These are phyloP conservation scores for Lepidium africanum DNA, from an alignment of 345 rosid genomes.

Conservation along the genomic window DNA sequence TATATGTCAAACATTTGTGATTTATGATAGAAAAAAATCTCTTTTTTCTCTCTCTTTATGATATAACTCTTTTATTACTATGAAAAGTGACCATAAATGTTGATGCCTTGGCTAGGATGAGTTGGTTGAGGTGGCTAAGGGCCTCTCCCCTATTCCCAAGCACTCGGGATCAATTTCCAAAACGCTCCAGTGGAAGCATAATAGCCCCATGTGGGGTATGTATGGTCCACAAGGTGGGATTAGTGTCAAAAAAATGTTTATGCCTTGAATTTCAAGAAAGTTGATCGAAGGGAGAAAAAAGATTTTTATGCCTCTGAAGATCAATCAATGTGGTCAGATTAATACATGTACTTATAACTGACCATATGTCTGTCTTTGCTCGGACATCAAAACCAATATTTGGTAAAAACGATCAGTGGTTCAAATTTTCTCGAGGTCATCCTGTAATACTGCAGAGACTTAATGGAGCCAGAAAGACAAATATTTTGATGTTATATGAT, in stretches of 20 bases:
- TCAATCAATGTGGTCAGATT: not conserved
- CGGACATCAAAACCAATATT: not conserved
- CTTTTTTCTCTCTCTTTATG: not conserved
- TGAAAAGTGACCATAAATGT: not conserved
- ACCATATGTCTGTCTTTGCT: not conserved
- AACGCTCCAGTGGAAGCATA: too few relatives aligned
- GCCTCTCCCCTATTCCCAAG: too few relatives aligned
- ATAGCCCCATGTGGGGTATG: too few relatives aligned
- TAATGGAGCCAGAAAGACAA: not conserved
- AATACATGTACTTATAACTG: not conserved
- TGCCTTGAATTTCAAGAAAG: not conserved
- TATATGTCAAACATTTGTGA: too few relatives aligned
- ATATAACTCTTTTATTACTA: not conserved
- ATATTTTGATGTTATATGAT: not conserved
- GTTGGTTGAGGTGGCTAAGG: too few relatives aligned
- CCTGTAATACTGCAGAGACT: not conserved
- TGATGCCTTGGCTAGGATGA: too few relatives aligned
- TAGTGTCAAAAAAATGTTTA: too few relatives aligned
- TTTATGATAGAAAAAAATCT: too few relatives aligned
- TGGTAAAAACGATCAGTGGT: not conserved
- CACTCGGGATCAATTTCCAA: too few relatives aligned
- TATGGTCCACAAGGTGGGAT: too few relatives aligned
- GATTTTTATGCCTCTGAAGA: not conserved
- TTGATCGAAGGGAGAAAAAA: not conserved
- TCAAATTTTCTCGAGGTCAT: not conserved